Conservation (phyloP, 176 grass and related monocot genomes). For the bread wheat (Triticum aestivum) region IWGSC_CS_RefSeq_v2.1 NC_057812.1:54352022-54352521, state of each 20-base stretch:
- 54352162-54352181: not conserved
- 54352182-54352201: not conserved
- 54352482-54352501: conserved; percentile 48
- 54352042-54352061: not conserved
- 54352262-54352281: not conserved
- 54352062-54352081: not conserved
- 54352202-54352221: not conserved
- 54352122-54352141: too few species aligned
- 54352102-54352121: not conserved
- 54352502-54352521: conserved; percentile 55
- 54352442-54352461: conserved; percentile 47
- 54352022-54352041: not conserved
- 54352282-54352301: conserved; percentile 15
- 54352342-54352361: conserved; percentile 5
- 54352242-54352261: not conserved
- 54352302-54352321: conserved; percentile 43
- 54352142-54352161: too few species aligned
- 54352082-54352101: not conserved
- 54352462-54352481: conserved; percentile 54
- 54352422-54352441: conserved; percentile 48
- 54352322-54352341: conserved; percentile 41
- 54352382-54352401: not conserved
- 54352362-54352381: not conserved
- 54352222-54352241: not conserved
- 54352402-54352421: conserved; percentile 37